These are phyloP conservation scores for Claviceps paspali DNA, from an alignment of 2,329 filamentous ascomycete genomes.

Conservation along the genomic window DNA sequence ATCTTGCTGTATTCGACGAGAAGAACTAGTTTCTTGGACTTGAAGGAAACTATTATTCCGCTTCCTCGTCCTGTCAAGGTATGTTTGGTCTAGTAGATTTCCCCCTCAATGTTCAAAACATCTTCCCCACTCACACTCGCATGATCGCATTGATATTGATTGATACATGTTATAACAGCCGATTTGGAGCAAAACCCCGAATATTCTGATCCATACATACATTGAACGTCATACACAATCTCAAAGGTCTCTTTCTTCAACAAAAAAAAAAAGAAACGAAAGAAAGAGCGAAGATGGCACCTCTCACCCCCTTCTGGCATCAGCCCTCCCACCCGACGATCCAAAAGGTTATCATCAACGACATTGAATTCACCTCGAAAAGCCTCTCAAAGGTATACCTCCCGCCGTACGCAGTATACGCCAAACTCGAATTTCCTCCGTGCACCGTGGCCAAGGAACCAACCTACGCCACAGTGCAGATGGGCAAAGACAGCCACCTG, in stretches of 20 bases:
- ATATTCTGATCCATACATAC: too few relatives aligned
- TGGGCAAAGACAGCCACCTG: conserved; percentile 38
- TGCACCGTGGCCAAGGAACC: conserved; percentile 38
- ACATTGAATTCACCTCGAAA: conserved; percentile 42
- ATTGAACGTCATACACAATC: too few relatives aligned
- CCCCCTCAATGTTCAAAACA: too few relatives aligned
- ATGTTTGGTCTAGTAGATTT: neutral
- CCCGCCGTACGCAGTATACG: conserved; percentile 48
- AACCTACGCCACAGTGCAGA: conserved; percentile 51
- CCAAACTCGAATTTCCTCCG: conserved; percentile 50
- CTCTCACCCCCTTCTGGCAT: conserved; percentile 41
- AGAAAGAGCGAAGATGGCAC: too few relatives aligned
- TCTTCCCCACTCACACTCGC: too few relatives aligned
- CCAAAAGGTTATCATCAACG: conserved; percentile 40
- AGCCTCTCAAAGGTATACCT: conserved; percentile 39
- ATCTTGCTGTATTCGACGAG: neutral
- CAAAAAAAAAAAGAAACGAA: neutral
- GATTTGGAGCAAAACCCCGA: too few relatives aligned
- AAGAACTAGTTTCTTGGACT: neutral
- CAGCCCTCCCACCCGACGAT: conserved; percentile 45
- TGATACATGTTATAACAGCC: too few relatives aligned
- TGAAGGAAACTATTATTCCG: neutral
- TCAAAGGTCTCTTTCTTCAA: neutral
- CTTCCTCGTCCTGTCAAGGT: neutral
- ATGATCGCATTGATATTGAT: too few relatives aligned